These are phyloP conservation scores for Eremochloa ophiuroides DNA, from an alignment of 176 grass and related monocot genomes.

Conservation along the genomic window DNA sequence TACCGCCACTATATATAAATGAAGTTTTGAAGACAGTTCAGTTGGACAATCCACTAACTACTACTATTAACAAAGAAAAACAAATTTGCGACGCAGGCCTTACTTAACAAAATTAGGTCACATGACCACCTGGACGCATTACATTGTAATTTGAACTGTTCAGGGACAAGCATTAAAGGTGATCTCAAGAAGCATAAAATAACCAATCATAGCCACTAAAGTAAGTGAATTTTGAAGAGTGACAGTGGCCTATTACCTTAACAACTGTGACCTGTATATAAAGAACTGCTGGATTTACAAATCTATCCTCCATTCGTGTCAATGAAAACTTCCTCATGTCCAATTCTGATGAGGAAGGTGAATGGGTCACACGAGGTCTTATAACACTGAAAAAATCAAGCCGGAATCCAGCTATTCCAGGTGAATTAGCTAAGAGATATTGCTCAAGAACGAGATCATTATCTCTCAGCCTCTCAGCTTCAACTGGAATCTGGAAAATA, in stretches of 20 bases:
- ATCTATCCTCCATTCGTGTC: conserved; percentile 72
- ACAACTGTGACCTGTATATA: conserved; percentile 75
- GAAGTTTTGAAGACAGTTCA: background rate
- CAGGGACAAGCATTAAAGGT: conserved; percentile 17
- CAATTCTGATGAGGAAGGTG: conserved; percentile 55
- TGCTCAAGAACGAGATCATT: conserved; percentile 90
- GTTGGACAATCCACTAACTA: background rate
- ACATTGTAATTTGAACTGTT: background rate
- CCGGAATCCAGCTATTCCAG: conserved; percentile 92
- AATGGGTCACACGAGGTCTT: conserved; percentile 74
- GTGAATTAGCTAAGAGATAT: conserved; percentile 68
- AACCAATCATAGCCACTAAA: conserved; percentile 7
- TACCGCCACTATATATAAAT: background rate
- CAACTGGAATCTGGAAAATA: conserved; percentile 71
- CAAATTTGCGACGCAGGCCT: too few species aligned
- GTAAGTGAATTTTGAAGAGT: background rate
- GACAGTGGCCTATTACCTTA: conserved; percentile 61
- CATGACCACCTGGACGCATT: background rate
- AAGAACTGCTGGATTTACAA: conserved; percentile 63
- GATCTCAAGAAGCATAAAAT: conserved; percentile 13
- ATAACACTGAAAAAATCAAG: conserved; percentile 88
- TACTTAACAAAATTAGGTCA: background rate
- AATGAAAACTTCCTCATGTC: conserved; percentile 50
- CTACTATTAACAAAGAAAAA: background rate
- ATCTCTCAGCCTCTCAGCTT: conserved; percentile 74